Conservation (phyloP, 257 asterid genomes). For the Echium plantagineum region DNA sequence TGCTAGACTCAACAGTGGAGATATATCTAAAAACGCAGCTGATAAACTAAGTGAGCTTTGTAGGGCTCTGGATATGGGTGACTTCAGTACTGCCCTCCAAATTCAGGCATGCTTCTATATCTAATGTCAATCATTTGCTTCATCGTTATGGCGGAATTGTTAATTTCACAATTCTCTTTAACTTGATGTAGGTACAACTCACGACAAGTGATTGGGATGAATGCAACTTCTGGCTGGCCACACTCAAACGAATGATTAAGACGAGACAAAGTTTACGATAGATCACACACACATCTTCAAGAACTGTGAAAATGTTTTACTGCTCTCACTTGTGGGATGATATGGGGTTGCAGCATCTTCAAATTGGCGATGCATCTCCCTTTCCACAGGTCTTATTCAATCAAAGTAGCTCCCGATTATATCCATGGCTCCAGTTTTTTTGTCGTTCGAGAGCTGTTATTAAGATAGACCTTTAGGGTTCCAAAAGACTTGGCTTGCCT, state of each 20-base stretch:
- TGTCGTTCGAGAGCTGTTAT: slow-evolving; percentile 21
- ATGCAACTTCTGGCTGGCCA: slow-evolving; percentile 86
- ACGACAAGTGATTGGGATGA: slow-evolving; percentile 98
- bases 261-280: slow-evolving; percentile 70
- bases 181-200: slow-evolving; percentile 49
- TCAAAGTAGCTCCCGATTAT: slow-evolving; percentile 4
- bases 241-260: slow-evolving; percentile 89
- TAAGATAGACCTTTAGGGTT: slow-evolving; percentile 27
- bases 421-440: slow-evolving; percentile 15
- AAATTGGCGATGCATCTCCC: slow-evolving; percentile 24
- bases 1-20: slow-evolving; percentile 72
- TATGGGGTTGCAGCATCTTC: slow-evolving; percentile 23
- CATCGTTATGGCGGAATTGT: neutral
- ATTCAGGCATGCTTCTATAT: slow-evolving; percentile 50
- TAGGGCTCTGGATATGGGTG: slow-evolving; percentile 79
- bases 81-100: slow-evolving; percentile 70
- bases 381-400: neutral
- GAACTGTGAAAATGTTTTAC: neutral
- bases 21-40: slow-evolving; percentile 80
- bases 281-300: slow-evolving; percentile 1
- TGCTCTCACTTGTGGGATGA: slow-evolving; percentile 20
- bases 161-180: neutral
- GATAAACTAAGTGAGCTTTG: slow-evolving; percentile 90
- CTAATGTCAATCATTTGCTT: neutral
- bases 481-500: slow-evolving; percentile 16